A percentile compares a stretch with the other conserved stretches of the same genome.
These are phyloP conservation scores for Aspergillus coremiiformis DNA, from an alignment of 495 filamentous ascomycete genomes.

Conservation along the genomic window DNA sequence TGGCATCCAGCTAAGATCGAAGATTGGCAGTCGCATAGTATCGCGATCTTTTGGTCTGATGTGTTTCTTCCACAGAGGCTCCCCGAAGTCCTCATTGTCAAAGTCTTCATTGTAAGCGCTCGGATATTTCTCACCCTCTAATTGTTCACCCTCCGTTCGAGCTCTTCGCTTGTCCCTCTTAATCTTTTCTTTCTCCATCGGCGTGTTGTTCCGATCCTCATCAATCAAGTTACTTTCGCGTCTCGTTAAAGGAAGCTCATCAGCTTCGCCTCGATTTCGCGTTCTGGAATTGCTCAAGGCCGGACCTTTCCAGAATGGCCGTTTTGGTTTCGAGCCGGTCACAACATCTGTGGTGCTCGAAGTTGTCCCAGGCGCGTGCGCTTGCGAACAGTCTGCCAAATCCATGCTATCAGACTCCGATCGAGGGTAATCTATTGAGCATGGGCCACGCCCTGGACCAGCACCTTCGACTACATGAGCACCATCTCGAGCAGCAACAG, in stretches of 20 bases:
- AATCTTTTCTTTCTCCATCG: slow-evolving; percentile 14
- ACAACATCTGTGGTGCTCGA: slow-evolving; percentile 2
- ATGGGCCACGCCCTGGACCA: neutral
- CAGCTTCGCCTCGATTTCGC: slow-evolving; percentile 20
- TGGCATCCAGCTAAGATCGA: slow-evolving; percentile 76
- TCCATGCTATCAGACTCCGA: neutral
- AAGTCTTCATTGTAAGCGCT: slow-evolving; percentile 60
- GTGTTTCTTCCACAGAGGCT: slow-evolving; percentile 76
- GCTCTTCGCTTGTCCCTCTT: slow-evolving; percentile 12
- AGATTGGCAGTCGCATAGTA: slow-evolving; percentile 73
- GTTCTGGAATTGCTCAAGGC: slow-evolving; percentile 27
- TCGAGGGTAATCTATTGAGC: neutral
- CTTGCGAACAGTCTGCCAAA: neutral
- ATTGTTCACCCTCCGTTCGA: slow-evolving; percentile 31
- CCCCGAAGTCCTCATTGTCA: slow-evolving; percentile 53
- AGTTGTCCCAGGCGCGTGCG: neutral
- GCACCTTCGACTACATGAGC: neutral
- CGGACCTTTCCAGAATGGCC: slow-evolving; percentile 40
- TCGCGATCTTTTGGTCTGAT: slow-evolving; percentile 74
- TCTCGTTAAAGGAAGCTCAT: slow-evolving; percentile 35
- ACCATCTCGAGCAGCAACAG: neutral
- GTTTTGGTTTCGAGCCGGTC: slow-evolving; percentile 21
- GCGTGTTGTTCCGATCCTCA: slow-evolving; percentile 13
- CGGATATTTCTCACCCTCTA: slow-evolving; percentile 55
- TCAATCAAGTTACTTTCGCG: slow-evolving; percentile 20